phyloP scores from a whole-genome alignment of 2,329 filamentous ascomycete genomes.

The Colletotrichum sp. region DNA sequence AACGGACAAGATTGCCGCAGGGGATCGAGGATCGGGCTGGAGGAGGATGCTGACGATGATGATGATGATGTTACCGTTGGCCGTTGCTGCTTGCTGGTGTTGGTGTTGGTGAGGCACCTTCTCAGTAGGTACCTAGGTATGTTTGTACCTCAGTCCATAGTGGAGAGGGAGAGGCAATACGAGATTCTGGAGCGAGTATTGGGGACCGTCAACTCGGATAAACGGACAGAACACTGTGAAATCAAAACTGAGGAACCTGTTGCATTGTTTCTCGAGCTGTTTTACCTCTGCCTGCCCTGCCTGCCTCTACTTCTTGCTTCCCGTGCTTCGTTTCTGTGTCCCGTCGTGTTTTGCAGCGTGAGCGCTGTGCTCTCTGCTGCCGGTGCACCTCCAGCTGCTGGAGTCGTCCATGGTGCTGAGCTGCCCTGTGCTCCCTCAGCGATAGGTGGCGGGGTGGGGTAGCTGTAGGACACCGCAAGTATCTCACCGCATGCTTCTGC shows the following conservation, averaged over 20 bases:
- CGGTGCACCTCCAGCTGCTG: not conserved
- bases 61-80: not conserved
- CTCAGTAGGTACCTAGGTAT: not conserved
- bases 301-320: not conserved
- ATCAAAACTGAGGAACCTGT: not conserved
- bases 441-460: not conserved
- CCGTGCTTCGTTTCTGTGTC: not conserved
- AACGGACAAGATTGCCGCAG: not conserved
- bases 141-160: not conserved
- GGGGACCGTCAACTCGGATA: not conserved
- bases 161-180: not conserved
- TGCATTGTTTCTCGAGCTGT: not conserved
- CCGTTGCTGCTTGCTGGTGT: not conserved
- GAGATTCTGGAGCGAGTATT: not conserved
- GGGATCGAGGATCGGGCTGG: not conserved
- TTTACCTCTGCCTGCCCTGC: not conserved
- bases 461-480: not conserved
- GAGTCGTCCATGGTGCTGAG: not conserved
- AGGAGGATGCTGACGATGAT: not conserved
- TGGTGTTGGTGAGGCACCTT: not conserved
- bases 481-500: not conserved
- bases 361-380: not conserved
- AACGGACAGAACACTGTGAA: not conserved
- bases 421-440: conserved; percentile 1
- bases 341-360: not conserved